A percentile compares a stretch with the other conserved stretches of the same genome.
Conservation (phyloP, 2,329 filamentous ascomycete species). For the Botrytis medusae region DNA sequence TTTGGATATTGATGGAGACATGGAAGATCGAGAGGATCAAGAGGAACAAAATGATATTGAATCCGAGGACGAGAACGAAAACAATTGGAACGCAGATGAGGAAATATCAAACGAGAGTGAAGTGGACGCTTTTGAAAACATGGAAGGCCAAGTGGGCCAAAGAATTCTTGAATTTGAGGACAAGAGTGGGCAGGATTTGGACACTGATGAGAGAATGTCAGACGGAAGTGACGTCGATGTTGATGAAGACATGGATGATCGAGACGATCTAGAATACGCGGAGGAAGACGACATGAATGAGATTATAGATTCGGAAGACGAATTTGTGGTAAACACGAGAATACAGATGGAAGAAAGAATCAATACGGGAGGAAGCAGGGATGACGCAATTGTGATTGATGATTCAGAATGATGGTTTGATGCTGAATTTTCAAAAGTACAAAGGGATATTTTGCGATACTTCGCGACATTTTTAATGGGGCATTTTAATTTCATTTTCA, state of each 20-base stretch:
- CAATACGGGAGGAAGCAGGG: not conserved
- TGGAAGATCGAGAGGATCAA: not conserved
- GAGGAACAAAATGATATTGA: not conserved
- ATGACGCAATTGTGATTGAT: constrained; percentile 1
- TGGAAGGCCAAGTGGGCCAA: not conserved
- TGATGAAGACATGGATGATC: not conserved
- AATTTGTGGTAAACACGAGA: not conserved
- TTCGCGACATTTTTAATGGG: not conserved
- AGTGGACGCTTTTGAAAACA: not conserved
- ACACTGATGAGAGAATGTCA: not conserved
- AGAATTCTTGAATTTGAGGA: not conserved
- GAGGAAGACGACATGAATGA: not conserved
- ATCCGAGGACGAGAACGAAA: not conserved
- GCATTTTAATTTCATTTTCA: not conserved
- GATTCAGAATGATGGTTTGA: not conserved
- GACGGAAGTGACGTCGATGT: not conserved
- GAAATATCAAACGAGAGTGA: not conserved
- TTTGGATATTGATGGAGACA: too few species aligned
- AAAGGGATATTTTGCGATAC: not conserved
- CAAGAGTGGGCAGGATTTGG: not conserved
- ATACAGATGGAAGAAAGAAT: not conserved
- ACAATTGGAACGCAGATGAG: not conserved
- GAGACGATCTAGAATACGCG: not conserved
- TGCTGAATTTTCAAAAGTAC: too few species aligned
- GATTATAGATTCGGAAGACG: not conserved